Base-by-base conservation (phyloP, 1,139 yeast genomes). In the Yamadazyma sp. region DNA sequence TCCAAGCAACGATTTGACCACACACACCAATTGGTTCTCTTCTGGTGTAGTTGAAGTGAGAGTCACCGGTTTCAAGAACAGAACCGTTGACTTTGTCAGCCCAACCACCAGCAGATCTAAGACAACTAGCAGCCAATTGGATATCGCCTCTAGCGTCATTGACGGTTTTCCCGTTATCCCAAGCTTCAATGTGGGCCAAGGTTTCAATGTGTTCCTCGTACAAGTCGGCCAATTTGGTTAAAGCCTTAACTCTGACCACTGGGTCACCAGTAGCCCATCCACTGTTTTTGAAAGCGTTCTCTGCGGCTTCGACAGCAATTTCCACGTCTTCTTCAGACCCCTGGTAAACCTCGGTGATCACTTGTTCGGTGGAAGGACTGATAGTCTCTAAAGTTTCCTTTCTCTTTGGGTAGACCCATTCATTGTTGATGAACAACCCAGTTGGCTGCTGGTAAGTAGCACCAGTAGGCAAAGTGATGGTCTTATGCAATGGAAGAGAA, bases 1-100 rank as follows among this genome's bases (percentile, higher is more conserved):
- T 86, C 95, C 95, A 86, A 52, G 95, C 94, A 53, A 86, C 83
- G 51, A 84, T 81, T 61, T 82, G 87, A 44, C 91, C 92, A 64
- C 87, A 82, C 36, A 84, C 91, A 56, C 91, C 91, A 50, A 84
- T 60, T 45, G 92, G 88, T 64, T 83, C 89, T 52, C 64, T 64
- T 55, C 70, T 64, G 43, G 71, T 67, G 65, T 79, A 85, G 49
- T 79, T 81, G 54, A 85, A 73, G 54, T 81, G 81, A 33, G 70
- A 58, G 36, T 70, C 67, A 53, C 83, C 85, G 39, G 86, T 79
- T 53, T 81, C 79, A 53, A 86, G 75, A 39, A 79, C 69, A 48
- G 77, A 74, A 40, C 95, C 95, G 43, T 72, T 75, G 42, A 84
- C 62, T 65, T 87, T 87, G 63, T 87, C 95, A 40, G 91, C 84